phyloP scores from a whole-genome alignment of 2,329 filamentous ascomycete species.

The Penicillium crustosum region DNA sequence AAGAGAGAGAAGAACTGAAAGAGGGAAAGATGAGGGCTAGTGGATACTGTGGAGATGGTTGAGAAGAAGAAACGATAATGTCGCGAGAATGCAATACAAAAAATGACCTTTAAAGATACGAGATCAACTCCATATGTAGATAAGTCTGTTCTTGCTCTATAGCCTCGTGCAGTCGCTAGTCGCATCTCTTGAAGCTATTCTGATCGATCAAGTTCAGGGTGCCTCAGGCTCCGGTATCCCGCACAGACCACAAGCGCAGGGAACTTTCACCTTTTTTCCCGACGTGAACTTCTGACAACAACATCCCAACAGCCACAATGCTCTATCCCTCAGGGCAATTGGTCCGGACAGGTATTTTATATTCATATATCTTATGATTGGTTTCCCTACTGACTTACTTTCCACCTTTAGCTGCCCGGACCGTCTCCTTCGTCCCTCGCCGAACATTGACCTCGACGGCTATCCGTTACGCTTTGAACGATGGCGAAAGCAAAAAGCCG shows the following conservation, averaged over 20 bases:
- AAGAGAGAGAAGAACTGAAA: constrained; percentile 25
- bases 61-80: constrained; percentile 12
- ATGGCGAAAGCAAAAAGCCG: constrained; percentile 28
- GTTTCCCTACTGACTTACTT: constrained; percentile 3
- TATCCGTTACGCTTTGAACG: constrained; percentile 29
- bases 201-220: constrained; percentile 22
- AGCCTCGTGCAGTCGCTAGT: not conserved
- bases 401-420: constrained; percentile 28
- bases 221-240: constrained; percentile 20
- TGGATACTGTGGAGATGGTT: constrained; percentile 34
- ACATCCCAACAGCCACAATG: constrained; percentile 40
- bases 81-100: constrained; percentile 1
- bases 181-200: constrained; percentile 13
- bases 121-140: not conserved
- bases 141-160: not conserved
- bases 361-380: not conserved
- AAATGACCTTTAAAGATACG: not conserved
- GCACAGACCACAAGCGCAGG: constrained; percentile 25
- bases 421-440: constrained; percentile 36
- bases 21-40: constrained; percentile 31
- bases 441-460: constrained; percentile 38
- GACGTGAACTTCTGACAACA: constrained; percentile 19
- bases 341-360: constrained; percentile 38
- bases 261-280: constrained; percentile 35
- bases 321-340: constrained; percentile 41